phyloP scores from a whole-genome alignment of 768 basidiomycete genomes.

The Vishniacozyma victoriae region DNA sequence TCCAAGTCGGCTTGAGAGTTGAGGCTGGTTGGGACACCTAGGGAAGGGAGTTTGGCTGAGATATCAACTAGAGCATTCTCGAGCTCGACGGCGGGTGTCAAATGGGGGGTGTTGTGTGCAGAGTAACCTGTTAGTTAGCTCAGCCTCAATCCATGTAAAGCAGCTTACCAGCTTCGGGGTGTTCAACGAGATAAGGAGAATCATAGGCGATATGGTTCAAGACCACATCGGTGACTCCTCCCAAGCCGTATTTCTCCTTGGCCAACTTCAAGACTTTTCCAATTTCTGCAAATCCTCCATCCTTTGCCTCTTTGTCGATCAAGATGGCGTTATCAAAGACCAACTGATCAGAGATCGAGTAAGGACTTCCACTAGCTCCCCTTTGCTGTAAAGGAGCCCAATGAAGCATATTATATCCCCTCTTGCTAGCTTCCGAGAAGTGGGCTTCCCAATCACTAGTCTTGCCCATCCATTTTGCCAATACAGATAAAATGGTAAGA shows the following conservation, averaged over 20 bases:
- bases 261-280: slow-evolving; percentile 55
- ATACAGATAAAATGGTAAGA: slow-evolving; percentile 76
- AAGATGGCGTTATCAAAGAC: slow-evolving; percentile 76
- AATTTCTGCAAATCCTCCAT: slow-evolving; percentile 58
- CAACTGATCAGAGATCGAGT: slow-evolving; percentile 83
- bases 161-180: slow-evolving; percentile 84
- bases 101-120: slow-evolving; percentile 82
- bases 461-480: slow-evolving; percentile 98
- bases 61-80: slow-evolving; percentile 81
- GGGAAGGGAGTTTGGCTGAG: slow-evolving; percentile 59
- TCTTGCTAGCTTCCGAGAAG: slow-evolving; percentile 73
- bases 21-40: slow-evolving; percentile 67
- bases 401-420: slow-evolving; percentile 98
- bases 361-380: slow-evolving; percentile 83
- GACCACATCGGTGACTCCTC: slow-evolving; percentile 90
- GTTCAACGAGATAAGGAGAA: slow-evolving; percentile 80
- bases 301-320: slow-evolving; percentile 42
- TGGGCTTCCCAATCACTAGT: slow-evolving; percentile 68
- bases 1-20: slow-evolving; percentile 64
- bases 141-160: neutral
- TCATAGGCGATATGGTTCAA: slow-evolving; percentile 97
- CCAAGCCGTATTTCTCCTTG: slow-evolving; percentile 76
- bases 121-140: slow-evolving; percentile 64
- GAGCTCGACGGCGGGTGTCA: slow-evolving; percentile 84
- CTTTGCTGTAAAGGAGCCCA: slow-evolving; percentile 91